Conservation (phyloP, 495 filamentous ascomycete genomes). For the Penicillium egyptiacum region DNA sequence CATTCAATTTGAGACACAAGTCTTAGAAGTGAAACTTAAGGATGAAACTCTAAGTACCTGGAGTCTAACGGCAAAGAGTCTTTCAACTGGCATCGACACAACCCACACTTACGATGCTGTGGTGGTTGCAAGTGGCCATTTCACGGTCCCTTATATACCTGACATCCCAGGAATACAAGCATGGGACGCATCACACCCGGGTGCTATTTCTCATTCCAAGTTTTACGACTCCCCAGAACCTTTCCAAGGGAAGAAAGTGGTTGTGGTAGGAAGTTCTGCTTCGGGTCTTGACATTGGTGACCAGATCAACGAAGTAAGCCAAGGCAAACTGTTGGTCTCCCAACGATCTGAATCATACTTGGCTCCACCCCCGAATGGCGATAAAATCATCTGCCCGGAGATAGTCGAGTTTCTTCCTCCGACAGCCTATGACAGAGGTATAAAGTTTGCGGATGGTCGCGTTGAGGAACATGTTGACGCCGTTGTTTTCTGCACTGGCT, state of each 20-base stretch:
- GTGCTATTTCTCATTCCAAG: slow-evolving; percentile 76
- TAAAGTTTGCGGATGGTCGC: slow-evolving; percentile 54
- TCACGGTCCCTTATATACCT: slow-evolving; percentile 69
- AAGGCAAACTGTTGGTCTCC: slow-evolving; percentile 54
- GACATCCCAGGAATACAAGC: slow-evolving; percentile 55
- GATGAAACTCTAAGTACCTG: slow-evolving; percentile 38
- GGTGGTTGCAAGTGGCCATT: slow-evolving; percentile 83
- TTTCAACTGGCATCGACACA: slow-evolving; percentile 38
- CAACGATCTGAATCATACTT: slow-evolving; percentile 46
- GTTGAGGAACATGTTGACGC: slow-evolving; percentile 52
- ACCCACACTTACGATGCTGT: slow-evolving; percentile 65
- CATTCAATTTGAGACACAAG: slow-evolving; percentile 59
- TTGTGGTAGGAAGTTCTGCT: slow-evolving; percentile 76
- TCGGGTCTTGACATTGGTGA: slow-evolving; percentile 78
- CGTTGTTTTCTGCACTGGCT: slow-evolving; percentile 61
- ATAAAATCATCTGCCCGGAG: slow-evolving; percentile 56
- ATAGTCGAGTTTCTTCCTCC: slow-evolving; percentile 58
- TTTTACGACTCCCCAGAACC: slow-evolving; percentile 63
- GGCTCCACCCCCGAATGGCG: slow-evolving; percentile 24
- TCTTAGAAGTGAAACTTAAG: slow-evolving; percentile 46
- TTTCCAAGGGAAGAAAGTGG: slow-evolving; percentile 63
- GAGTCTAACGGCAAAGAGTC: slow-evolving; percentile 54
- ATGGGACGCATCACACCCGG: slow-evolving; percentile 62
- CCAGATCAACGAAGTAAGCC: slow-evolving; percentile 62
- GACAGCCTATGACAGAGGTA: slow-evolving; percentile 37